A percentile compares a stretch with the other conserved stretches of the same genome.
These are phyloP conservation scores for Macrocybe sp. DNA, from an alignment of 1,284 basidiomycete species.

Conservation along the genomic window DNA sequence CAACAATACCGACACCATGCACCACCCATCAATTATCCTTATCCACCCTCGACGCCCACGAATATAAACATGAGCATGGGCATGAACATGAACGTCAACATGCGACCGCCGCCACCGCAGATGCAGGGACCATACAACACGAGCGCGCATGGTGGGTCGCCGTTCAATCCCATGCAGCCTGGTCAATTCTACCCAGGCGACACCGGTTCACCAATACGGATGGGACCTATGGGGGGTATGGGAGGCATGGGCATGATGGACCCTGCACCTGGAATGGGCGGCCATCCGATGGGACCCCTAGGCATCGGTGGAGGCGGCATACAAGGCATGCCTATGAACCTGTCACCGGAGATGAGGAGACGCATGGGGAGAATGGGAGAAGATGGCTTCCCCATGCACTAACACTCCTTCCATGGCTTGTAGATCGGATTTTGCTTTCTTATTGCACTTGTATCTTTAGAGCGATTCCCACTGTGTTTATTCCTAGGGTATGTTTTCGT, in stretches of 20 bases:
- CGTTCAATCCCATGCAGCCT: slow-evolving; percentile 26
- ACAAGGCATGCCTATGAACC: slow-evolving; percentile 23
- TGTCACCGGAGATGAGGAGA: slow-evolving; percentile 20
- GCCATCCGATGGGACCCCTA: slow-evolving; percentile 14
- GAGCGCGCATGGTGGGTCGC: slow-evolving; percentile 24
- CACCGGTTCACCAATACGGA: slow-evolving; percentile 28
- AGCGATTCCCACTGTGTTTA: neutral
- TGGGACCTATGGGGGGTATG: slow-evolving; percentile 19
- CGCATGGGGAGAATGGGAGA: slow-evolving; percentile 24
- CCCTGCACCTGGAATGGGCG: slow-evolving; percentile 22
- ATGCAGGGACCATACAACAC: slow-evolving; percentile 27
- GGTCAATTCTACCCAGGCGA: slow-evolving; percentile 31
- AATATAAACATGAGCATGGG: slow-evolving; percentile 24
- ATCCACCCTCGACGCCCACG: slow-evolving; percentile 19
- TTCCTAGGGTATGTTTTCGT: neutral
- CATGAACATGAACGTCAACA: slow-evolving; percentile 13
- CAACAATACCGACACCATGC: slow-evolving; percentile 18
- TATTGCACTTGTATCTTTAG: neutral
- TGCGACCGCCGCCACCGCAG: slow-evolving; percentile 21
- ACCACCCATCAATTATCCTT: slow-evolving; percentile 20
- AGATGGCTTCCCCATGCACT: slow-evolving; percentile 25
- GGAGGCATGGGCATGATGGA: slow-evolving; percentile 21
- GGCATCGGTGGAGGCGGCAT: slow-evolving; percentile 16
- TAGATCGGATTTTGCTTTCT: neutral
- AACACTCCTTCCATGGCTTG: slow-evolving; percentile 9